Evolutionary conservation across 495 filamentous ascomycete genomes (phyloP).

Genomic region (Chaetomidium leptoderma): DNA sequence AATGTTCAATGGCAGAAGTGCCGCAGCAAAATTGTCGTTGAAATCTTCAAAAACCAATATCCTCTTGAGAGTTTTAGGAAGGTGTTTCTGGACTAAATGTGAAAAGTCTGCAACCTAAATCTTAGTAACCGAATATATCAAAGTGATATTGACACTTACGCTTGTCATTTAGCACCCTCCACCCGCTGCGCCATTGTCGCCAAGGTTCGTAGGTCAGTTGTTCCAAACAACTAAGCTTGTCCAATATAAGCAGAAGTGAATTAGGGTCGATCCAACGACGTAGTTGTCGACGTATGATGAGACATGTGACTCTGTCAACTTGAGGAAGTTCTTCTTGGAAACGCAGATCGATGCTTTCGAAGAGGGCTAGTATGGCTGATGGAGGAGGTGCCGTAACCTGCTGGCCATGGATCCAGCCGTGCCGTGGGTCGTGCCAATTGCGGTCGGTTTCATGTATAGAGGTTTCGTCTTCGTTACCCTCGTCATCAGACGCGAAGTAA

Average conservation of each 20-base stretch:
- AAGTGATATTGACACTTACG: background rate
- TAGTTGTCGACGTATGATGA: constrained; percentile 12
- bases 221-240: constrained; percentile 15
- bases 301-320: constrained; percentile 9
- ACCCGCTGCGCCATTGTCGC: constrained; percentile 12
- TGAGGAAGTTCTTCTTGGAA: constrained; percentile 4
- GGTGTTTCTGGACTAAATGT: background rate
- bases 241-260: constrained; percentile 8
- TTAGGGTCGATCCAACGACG: background rate
- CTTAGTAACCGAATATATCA: background rate
- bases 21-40: constrained; percentile 7
- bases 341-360: background rate
- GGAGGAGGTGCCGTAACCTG: constrained; percentile 13
- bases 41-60: constrained; percentile 17
- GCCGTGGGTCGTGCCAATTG: constrained; percentile 11
- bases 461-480: constrained; percentile 10
- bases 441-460: no score
- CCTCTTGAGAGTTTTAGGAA: constrained; percentile 14
- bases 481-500: constrained; percentile 11
- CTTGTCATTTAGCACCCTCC: background rate
- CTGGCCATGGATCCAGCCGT: constrained; percentile 17
- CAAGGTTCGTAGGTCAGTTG: constrained; percentile 17
- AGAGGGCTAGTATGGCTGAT: constrained; percentile 12
- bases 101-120: constrained; percentile 1
- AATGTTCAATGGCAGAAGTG: no score